Evolutionary conservation across 345 rosid species (phyloP).

Genomic region (Diplotaxis tenuifolia): DNA sequence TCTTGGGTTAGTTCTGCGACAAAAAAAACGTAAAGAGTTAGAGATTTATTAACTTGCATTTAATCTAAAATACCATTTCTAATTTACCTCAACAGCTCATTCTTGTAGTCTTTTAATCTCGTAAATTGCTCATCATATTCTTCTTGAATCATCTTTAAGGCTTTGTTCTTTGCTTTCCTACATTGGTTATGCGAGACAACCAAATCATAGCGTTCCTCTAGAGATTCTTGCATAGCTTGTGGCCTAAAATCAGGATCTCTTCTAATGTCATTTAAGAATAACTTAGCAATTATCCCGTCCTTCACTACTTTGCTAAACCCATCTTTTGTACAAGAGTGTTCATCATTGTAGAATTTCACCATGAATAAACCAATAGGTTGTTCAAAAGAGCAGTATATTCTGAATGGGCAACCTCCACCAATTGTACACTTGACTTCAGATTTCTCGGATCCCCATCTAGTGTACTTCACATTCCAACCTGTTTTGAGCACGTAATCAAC

Average conservation of each 20-base stretch:
- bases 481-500: not conserved
- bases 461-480: not conserved
- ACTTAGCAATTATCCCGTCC: not conserved
- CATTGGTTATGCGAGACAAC: not conserved
- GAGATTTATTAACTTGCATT: not conserved
- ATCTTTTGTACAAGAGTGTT: not conserved
- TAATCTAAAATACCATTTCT: not conserved
- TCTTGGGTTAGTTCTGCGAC: not conserved
- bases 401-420: not conserved
- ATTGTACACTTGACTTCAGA: not conserved
- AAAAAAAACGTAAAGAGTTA: not conserved
- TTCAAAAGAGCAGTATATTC: not conserved
- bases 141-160: not conserved
- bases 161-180: not conserved
- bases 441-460: not conserved
- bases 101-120: not conserved
- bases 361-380: not conserved
- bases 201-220: not conserved
- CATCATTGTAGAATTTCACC: not conserved
- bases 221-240: not conserved
- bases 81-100: not conserved
- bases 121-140: not conserved
- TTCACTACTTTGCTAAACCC: not conserved
- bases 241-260: not conserved
- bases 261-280: too few species aligned